These are phyloP conservation scores for Trametes maxima DNA, from an alignment of 768 basidiomycete genomes.

Conservation along the genomic window DNA sequence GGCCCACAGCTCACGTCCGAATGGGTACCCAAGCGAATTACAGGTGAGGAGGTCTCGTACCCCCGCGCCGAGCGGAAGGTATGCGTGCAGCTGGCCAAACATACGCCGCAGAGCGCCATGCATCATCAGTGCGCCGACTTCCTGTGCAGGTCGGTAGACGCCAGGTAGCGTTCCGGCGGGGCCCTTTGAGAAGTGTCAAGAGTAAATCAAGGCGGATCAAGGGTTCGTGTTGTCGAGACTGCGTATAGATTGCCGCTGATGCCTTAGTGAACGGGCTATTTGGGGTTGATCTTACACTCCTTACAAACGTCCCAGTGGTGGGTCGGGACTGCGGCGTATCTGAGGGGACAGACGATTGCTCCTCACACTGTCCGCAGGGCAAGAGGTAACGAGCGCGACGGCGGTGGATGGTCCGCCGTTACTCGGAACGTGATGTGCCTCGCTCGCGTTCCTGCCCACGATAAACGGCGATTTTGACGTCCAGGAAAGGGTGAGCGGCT, in stretches of 20 bases:
- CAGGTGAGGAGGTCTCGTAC: background rate
- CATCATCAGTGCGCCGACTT: constrained; percentile 14
- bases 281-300: constrained; percentile 2
- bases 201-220: constrained; percentile 22
- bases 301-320: background rate
- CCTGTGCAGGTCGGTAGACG: constrained; percentile 7
- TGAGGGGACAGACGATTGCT: background rate
- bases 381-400: background rate
- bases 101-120: background rate
- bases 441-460: constrained; percentile 1
- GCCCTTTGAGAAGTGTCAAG: constrained; percentile 4
- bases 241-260: constrained; percentile 22
- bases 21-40: background rate
- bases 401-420: background rate
- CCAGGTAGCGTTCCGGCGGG: constrained; percentile 5
- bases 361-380: background rate
- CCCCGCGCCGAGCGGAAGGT: background rate
- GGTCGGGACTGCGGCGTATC: background rate
- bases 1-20: too few relatives aligned
- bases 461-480: background rate
- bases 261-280: constrained; percentile 3
- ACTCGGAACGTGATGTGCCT: background rate
- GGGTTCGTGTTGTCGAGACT: constrained; percentile 16
- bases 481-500: constrained; percentile 12
- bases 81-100: constrained; percentile 1